Evolutionary conservation across 129 eudicot species (phyloP).

Genomic region (Solidago caesia): DNA sequence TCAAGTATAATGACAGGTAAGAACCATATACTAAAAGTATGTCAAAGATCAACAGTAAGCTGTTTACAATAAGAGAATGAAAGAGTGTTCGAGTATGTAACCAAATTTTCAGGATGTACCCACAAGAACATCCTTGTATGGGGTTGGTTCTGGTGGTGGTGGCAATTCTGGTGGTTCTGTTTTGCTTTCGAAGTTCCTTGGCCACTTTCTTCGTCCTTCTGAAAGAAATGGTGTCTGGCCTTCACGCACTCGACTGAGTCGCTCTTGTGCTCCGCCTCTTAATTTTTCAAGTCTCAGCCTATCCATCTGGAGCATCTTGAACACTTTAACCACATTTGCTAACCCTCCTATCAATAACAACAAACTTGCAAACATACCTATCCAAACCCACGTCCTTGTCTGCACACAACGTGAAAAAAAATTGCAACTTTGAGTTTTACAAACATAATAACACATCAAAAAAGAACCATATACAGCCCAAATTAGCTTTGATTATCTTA

Average conservation of each 20-base stretch:
- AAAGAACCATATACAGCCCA: neutral
- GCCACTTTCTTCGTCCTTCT: constrained; percentile 46
- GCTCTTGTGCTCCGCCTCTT: constrained; percentile 94
- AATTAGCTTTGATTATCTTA: neutral
- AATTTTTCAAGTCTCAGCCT: constrained; percentile 76
- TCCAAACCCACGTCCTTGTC: constrained; percentile 65
- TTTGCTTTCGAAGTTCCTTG: constrained; percentile 24
- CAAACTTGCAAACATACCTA: constrained; percentile 64
- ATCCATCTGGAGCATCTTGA: constrained; percentile 80
- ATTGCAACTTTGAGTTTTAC: neutral
- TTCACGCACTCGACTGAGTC: constrained; percentile 53
- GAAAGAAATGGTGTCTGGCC: constrained; percentile 61
- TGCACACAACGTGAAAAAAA: constrained; percentile 31
- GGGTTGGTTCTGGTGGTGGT: constrained; percentile 33
- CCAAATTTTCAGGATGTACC: constrained; percentile 44
- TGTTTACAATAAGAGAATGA: constrained; percentile 13
- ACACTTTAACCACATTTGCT: constrained; percentile 80
- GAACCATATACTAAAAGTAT: constrained; percentile 2
- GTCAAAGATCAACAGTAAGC: neutral
- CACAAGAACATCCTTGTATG: constrained; percentile 86
- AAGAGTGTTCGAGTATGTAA: neutral
- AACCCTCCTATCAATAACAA: constrained; percentile 69
- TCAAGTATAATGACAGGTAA: constrained; percentile 6
- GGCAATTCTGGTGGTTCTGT: constrained; percentile 17
- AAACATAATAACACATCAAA: neutral